phyloP scores from a whole-genome alignment of 805 yeast species.

The Candida hungchunana region DNA sequence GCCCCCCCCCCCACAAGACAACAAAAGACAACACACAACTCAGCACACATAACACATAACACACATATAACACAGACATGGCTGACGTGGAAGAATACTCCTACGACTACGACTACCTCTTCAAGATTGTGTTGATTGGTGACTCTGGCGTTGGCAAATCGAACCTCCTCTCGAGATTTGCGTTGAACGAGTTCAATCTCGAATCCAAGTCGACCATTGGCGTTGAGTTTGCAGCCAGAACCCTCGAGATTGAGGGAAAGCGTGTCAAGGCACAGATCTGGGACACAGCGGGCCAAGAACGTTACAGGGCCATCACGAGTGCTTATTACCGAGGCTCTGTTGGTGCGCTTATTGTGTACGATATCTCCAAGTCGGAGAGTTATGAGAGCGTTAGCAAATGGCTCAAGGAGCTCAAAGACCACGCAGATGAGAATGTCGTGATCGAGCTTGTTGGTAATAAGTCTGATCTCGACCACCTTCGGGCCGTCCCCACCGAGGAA shows the following conservation, averaged over 20 bases:
- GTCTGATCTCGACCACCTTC: slow-evolving; percentile 82
- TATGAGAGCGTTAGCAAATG: slow-evolving; percentile 85
- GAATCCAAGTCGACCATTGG: slow-evolving; percentile 96
- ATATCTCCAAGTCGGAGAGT: slow-evolving; percentile 84
- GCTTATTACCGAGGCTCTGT: slow-evolving; percentile 98
- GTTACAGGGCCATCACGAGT: slow-evolving; percentile 95
- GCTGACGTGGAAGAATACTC: slow-evolving; percentile 56
- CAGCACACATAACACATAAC: background rate
- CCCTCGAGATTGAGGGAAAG: slow-evolving; percentile 81
- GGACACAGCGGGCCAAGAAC: slow-evolving; percentile 99
- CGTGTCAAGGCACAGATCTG: slow-evolving; percentile 88
- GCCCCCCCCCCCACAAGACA: background rate
- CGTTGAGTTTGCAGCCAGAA: slow-evolving; percentile 96
- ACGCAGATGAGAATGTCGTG: slow-evolving; percentile 93
- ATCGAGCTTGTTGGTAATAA: slow-evolving; percentile 93
- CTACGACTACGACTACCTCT: slow-evolving; percentile 85
- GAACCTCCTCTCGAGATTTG: slow-evolving; percentile 86
- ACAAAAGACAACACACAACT: background rate
- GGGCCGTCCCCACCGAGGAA: slow-evolving; percentile 97
- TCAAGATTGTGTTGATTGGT: slow-evolving; percentile 91
- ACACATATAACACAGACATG: slow-evolving; percentile 13
- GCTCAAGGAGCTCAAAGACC: slow-evolving; percentile 85
- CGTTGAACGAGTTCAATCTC: slow-evolving; percentile 91
- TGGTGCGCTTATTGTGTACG: slow-evolving; percentile 94
- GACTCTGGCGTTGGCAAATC: slow-evolving; percentile 98